These are phyloP conservation scores for Fomitiporia mediterranea DNA, from an alignment of 1,284 basidiomycete species.

Conservation along the genomic window DNA sequence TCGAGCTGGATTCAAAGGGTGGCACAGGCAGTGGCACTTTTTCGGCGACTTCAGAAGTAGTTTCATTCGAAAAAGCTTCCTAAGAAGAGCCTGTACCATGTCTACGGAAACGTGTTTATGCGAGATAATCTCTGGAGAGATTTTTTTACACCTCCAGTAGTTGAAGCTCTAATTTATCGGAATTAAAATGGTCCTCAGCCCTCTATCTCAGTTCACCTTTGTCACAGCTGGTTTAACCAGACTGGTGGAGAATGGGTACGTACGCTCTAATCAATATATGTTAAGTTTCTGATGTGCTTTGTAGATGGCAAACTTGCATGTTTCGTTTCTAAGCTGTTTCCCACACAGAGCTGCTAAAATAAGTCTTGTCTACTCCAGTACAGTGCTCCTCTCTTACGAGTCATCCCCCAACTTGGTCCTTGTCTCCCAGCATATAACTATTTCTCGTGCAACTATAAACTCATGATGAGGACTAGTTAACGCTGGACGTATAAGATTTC, in stretches of 20 bases:
- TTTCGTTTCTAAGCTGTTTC: conserved; percentile 90
- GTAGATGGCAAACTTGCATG: conserved; percentile 83
- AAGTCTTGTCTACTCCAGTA: conserved; percentile 97
- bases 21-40: conserved; percentile 43
- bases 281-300: neutral
- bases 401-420: conserved; percentile 83
- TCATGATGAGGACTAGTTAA: conserved; percentile 66
- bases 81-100: conserved; percentile 53
- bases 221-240: conserved; percentile 87
- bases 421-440: conserved; percentile 84
- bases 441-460: conserved; percentile 54
- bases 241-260: conserved; percentile 88
- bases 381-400: conserved; percentile 87
- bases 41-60: conserved; percentile 34
- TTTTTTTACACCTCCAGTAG: neutral
- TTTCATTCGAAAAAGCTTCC: neutral
- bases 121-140: conserved; percentile 87
- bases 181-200: conserved; percentile 73
- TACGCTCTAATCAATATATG: conserved; percentile 9
- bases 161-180: neutral
- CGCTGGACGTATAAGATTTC: conserved; percentile 53
- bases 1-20: conserved; percentile 49
- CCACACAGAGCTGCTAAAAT: conserved; percentile 93
- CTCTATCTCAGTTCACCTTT: conserved; percentile 97
- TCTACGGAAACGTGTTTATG: conserved; percentile 94